Evolutionary conservation across 345 rosid species (phyloP).

Genomic region (Gossypium stocksii): DNA sequence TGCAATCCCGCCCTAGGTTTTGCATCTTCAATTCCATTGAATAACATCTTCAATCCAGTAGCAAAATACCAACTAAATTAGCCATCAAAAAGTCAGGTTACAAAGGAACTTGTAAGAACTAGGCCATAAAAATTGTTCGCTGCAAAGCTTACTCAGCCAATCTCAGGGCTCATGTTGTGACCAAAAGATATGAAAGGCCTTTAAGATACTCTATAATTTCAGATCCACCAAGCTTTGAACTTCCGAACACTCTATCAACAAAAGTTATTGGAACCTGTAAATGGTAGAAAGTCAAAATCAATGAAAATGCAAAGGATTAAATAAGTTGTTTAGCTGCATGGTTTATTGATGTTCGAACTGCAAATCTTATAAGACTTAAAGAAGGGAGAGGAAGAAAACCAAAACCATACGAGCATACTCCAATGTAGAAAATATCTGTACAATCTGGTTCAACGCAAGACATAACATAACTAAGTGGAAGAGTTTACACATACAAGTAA

Average conservation of each 20-base stretch:
- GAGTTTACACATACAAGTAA: too few species aligned
- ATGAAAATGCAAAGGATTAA: background rate
- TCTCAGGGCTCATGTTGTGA: conserved; percentile 46
- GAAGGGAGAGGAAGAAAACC: background rate
- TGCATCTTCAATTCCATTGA: background rate
- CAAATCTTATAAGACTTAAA: background rate
- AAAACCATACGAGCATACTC: background rate
- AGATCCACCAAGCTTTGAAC: conserved; percentile 96
- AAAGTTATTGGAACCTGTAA: conserved; percentile 91
- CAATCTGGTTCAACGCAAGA: background rate
- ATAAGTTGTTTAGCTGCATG: background rate
- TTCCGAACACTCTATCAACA: conserved; percentile 86
- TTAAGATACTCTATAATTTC: conserved; percentile 92
- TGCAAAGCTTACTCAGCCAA: background rate
- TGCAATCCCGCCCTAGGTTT: background rate
- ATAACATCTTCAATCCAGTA: background rate
- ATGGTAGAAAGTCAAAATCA: conserved; percentile 7
- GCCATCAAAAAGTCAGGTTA: background rate
- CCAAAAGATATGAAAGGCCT: conserved; percentile 77
- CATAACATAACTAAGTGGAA: background rate
- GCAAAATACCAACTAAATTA: background rate
- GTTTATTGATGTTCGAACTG: background rate
- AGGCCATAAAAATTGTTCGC: background rate
- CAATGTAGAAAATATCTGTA: background rate
- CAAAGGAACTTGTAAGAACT: background rate